Conservation (phyloP, 176 grass and related monocot species). For the Oryza meyeriana region DNA sequence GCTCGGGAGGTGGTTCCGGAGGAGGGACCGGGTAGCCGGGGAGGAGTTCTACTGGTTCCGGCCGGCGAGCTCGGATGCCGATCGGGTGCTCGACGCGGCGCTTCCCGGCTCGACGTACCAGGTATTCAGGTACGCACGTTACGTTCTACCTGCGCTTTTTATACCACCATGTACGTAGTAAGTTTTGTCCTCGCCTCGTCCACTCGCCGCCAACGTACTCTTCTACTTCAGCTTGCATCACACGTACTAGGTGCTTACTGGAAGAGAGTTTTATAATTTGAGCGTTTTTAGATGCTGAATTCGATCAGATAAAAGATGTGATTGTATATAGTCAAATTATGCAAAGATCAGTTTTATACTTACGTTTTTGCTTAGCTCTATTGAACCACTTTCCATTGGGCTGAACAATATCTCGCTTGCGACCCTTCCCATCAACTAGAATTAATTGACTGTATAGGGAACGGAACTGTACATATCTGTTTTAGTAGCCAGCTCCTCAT, state of each 20-base stretch:
- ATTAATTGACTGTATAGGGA: too few species aligned
- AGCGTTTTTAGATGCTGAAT: neutral
- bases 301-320: neutral
- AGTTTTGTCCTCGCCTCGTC: conserved; percentile 18
- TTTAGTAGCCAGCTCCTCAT: too few species aligned
- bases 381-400: neutral
- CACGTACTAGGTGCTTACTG: neutral
- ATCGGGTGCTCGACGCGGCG: conserved; percentile 26
- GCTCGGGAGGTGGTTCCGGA: conserved; percentile 35
- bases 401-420: neutral
- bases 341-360: neutral
- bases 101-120: conserved; percentile 45
- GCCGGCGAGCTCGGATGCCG: conserved; percentile 31
- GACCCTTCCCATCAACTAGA: too few species aligned
- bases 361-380: neutral
- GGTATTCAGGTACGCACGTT: conserved; percentile 40
- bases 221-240: neutral
- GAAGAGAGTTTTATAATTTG: neutral
- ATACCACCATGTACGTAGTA: neutral
- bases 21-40: conserved; percentile 25
- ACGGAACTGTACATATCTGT: neutral
- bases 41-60: conserved; percentile 68
- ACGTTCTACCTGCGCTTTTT: neutral
- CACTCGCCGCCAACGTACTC: neutral
- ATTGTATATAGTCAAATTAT: neutral